Conservation (phyloP, 371 early-diverging fungal genomes). For the Capniomyces stellatus region DNA sequence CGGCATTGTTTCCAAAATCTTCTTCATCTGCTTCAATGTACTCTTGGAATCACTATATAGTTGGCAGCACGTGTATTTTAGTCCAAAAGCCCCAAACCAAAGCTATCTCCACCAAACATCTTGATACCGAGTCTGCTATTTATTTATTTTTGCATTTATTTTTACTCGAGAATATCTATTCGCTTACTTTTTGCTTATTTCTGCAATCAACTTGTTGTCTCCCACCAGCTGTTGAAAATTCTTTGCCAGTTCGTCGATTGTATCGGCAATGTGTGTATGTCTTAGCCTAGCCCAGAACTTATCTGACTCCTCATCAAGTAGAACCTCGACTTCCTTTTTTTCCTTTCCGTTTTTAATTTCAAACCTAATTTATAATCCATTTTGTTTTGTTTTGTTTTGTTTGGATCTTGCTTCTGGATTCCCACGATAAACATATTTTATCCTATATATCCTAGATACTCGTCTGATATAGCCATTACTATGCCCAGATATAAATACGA, state of each 20-base stretch:
- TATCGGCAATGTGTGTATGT: slow-evolving; percentile 85
- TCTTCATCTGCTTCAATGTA: slow-evolving; percentile 68
- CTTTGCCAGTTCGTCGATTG: slow-evolving; percentile 55
- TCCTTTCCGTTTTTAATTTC: slow-evolving; percentile 34
- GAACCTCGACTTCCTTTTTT: slow-evolving; percentile 30
- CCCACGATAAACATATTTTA: no score
- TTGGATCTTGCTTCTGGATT: not conserved
- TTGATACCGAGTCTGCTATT: slow-evolving; percentile 29
- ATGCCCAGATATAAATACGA: not conserved
- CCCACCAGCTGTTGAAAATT: slow-evolving; percentile 60
- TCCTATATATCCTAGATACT: no score
- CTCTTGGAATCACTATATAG: slow-evolving; percentile 28
- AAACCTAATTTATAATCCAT: slow-evolving; percentile 40
- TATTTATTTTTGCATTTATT: slow-evolving; percentile 45
- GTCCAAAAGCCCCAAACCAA: slow-evolving; percentile 35
- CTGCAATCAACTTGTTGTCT: slow-evolving; percentile 39
- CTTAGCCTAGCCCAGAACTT: slow-evolving; percentile 60
- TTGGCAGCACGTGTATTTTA: not conserved
- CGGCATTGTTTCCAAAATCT: slow-evolving; percentile 71
- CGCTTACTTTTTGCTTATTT: slow-evolving; percentile 8
- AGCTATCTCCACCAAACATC: slow-evolving; percentile 31
- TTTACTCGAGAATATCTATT: slow-evolving; percentile 49
- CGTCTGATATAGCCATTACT: no score
- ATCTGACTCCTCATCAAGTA: slow-evolving; percentile 43
- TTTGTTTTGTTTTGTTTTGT: not conserved